phyloP scores from a whole-genome alignment of 1,139 yeast species.

The Groenewaldozyma auringiensis region DNA sequence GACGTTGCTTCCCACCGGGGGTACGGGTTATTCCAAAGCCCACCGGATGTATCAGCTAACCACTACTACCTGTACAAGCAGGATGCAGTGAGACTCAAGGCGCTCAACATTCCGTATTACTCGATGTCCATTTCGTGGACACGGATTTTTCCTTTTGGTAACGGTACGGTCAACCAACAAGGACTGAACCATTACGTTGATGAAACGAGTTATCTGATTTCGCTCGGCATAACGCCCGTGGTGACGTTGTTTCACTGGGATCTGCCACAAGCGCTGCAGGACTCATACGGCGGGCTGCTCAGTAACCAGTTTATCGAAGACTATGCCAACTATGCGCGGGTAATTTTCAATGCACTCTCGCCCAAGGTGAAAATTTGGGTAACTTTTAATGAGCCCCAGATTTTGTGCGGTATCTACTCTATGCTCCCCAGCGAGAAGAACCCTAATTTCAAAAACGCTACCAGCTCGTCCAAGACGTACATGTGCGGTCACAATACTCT shows the following conservation, averaged over 20 bases:
- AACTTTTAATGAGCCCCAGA: slow-evolving; percentile 31
- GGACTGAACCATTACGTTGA: slow-evolving; percentile 34
- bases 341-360: slow-evolving; percentile 7
- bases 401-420: slow-evolving; percentile 7
- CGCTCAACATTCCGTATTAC: slow-evolving; percentile 9
- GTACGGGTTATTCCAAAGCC: slow-evolving; percentile 4
- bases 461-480: slow-evolving; percentile 4
- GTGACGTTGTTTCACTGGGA: slow-evolving; percentile 28
- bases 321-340: slow-evolving; percentile 10
- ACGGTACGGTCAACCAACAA: slow-evolving; percentile 28
- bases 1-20: slow-evolving; percentile 19
- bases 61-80: slow-evolving; percentile 10
- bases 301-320: slow-evolving; percentile 9
- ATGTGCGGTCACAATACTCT: slow-evolving; percentile 23
- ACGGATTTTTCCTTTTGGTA: slow-evolving; percentile 24
- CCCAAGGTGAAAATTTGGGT: slow-evolving; percentile 23
- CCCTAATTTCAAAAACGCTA: background rate
- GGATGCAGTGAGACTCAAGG: slow-evolving; percentile 8
- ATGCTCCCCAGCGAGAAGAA: background rate
- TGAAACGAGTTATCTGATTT: slow-evolving; percentile 27
- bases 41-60: slow-evolving; percentile 17
- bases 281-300: slow-evolving; percentile 13
- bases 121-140: slow-evolving; percentile 9
- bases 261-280: slow-evolving; percentile 15
- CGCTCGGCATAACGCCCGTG: slow-evolving; percentile 29